Evolutionary conservation across 768 basidiomycete genomes (phyloP), one percentile per base, ranked within the genome.

Genomic region (Ramaria rubella): DNA sequence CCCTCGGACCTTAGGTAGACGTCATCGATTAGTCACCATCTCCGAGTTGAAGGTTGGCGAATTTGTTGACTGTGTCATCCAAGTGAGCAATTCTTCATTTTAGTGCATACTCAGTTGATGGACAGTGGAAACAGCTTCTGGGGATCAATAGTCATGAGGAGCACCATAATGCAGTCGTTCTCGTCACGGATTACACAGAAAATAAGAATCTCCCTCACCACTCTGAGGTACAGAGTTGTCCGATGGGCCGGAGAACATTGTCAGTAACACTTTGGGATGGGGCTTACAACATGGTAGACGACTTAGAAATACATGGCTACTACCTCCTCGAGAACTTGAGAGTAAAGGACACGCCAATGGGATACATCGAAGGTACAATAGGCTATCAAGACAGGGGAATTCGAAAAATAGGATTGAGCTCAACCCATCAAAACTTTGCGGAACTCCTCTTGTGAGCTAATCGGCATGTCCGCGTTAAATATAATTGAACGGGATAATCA

Each of bases 121-220:
- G 17, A n/a, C n/a, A n/a, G 6, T 3, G 11, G 8, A 21, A 6
- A 48, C 27, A 48, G 46, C 46, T 48, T 26, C 29, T 48, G 26
- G 26, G 21, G n/a, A n/a, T n/a, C n/a, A n/a, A n/a, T n/a, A 29
- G 29, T 48, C n/a, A 2, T 2, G 46, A 48, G 27, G 12, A 26
- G 43, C 21, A 56, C 17, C 27, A 8, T 30, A 29, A 30, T 24
- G 67, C 74, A 4, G 73, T 69, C 49, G 66, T 86, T 36, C 82
- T 78, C 59, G 78, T 83, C 30, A 86, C 85, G 7, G 86, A 88
- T 65, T 87, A 86, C 62, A 84, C 84, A 1, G 64, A 69, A 3
- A 76, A 83, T 52, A 61, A 73, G 3, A 68, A 76, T 50, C 68
- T 85, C 33, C 63, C 69, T 4, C 59, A 66, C n/a, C 57, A 65